These are phyloP conservation scores for Suhomyces maxii DNA, from an alignment of 1,139 yeast species.

Conservation along the genomic window DNA sequence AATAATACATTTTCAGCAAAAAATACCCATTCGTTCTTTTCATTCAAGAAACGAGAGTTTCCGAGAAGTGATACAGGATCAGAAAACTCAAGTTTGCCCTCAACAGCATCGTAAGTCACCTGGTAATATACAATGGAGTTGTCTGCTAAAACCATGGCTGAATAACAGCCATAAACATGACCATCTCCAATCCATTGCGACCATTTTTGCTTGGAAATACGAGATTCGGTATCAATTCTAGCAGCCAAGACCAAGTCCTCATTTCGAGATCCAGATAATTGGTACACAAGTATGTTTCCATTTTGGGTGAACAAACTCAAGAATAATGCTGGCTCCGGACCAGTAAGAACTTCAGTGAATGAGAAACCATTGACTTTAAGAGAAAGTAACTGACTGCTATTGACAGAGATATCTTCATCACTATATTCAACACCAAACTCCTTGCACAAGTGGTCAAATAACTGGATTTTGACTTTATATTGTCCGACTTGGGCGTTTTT, in stretches of 20 bases:
- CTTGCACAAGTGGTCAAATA: conserved; percentile 28
- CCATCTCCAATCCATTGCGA: conserved; percentile 20
- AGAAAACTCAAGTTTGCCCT: not conserved
- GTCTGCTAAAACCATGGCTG: conserved; percentile 18
- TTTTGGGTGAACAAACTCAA: conserved; percentile 20
- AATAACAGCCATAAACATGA: conserved; percentile 8
- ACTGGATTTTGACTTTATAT: conserved; percentile 26
- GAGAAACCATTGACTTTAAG: conserved; percentile 33
- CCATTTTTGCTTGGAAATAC: conserved; percentile 24
- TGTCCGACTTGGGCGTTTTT: conserved; percentile 22
- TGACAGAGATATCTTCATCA: conserved; percentile 14
- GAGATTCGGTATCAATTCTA: conserved; percentile 8
- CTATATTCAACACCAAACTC: conserved; percentile 20
- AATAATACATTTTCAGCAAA: conserved; percentile 2
- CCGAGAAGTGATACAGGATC: conserved; percentile 1
- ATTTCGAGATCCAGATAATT: conserved; percentile 13
- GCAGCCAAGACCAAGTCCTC: conserved; percentile 12
- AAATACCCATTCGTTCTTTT: conserved; percentile 8
- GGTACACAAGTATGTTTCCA: conserved; percentile 21
- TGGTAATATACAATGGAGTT: conserved; percentile 19
- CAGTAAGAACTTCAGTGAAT: conserved; percentile 20
- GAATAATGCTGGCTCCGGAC: conserved; percentile 12
- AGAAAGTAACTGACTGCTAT: conserved; percentile 18
- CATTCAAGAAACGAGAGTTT: conserved; percentile 7
- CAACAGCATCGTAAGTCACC: conserved; percentile 7